Evolutionary conservation across 192 early-diverging fungal genomes (phyloP).

Genomic region (Podochytrium sp.): DNA sequence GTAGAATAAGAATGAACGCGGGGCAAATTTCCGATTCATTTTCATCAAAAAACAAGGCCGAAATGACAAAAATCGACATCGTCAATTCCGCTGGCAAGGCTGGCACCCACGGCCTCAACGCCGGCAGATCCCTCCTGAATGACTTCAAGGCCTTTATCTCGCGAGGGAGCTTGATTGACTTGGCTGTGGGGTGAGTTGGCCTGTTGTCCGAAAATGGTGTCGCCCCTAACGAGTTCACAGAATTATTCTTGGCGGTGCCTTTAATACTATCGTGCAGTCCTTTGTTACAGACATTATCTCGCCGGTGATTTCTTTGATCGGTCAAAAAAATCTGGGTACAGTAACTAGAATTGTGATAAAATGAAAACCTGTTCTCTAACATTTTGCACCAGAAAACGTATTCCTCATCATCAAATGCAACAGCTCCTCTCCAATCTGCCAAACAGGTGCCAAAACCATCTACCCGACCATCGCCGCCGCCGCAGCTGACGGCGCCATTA

Average conservation of each 20-base stretch:
- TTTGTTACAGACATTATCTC: constrained; percentile 58
- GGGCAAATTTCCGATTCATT: no score
- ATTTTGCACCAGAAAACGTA: no score
- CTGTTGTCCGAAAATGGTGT: no score
- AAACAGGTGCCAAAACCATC: background rate
- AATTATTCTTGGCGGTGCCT: constrained; percentile 70
- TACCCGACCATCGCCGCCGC: constrained; percentile 6
- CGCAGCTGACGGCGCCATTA: constrained; percentile 26
- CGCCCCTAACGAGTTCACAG: no score
- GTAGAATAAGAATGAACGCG: no score
- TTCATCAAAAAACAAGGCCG: no score
- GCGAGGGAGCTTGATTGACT: background rate
- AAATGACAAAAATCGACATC: no score
- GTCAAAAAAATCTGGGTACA: no score
- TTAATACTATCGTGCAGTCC: constrained; percentile 53
- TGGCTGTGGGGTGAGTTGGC: background rate
- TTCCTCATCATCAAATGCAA: constrained; percentile 22
- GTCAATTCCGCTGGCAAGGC: no score
- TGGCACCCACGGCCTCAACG: no score
- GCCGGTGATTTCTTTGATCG: constrained; percentile 64
- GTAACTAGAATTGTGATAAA: no score
- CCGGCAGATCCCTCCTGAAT: background rate
- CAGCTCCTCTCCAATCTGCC: background rate
- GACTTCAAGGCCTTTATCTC: background rate
- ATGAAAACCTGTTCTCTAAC: no score